These are phyloP conservation scores for Blumeria hordei DNA, from an alignment of 2,329 filamentous ascomycete genomes.

Conservation along the genomic window DNA sequence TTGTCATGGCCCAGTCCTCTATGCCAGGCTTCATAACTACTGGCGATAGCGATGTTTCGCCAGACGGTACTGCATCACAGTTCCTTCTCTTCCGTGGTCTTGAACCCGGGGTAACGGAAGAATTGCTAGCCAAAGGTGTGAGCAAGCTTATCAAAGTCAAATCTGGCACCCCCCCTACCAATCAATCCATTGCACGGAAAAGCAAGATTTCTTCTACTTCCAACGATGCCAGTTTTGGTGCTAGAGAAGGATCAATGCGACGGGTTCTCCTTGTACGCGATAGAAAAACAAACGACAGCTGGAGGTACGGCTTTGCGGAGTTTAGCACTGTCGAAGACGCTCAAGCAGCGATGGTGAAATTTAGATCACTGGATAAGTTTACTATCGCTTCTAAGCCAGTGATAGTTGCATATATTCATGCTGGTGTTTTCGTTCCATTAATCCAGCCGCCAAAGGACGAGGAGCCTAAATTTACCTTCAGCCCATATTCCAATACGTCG, in stretches of 20 bases:
- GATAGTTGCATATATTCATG: constrained; percentile 50
- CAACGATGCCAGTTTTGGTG: constrained; percentile 30
- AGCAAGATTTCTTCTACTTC: constrained; percentile 27
- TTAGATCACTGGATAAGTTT: constrained; percentile 48
- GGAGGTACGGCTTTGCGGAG: constrained; percentile 66
- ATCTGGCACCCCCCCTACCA: constrained; percentile 15
- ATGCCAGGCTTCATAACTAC: constrained; percentile 22
- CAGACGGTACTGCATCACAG: constrained; percentile 31
- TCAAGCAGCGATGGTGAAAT: constrained; percentile 46
- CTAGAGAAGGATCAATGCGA: constrained; percentile 47
- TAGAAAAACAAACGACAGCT: constrained; percentile 43
- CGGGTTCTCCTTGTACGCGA: constrained; percentile 59
- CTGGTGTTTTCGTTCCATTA: constrained; percentile 63
- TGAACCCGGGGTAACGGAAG: constrained; percentile 45
- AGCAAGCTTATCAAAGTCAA: constrained; percentile 46
- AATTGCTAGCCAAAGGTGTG: constrained; percentile 46
- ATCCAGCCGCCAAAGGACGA: constrained; percentile 30
- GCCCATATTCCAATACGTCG: constrained; percentile 41
- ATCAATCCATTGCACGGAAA: constrained; percentile 14
- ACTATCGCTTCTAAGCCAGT: constrained; percentile 54
- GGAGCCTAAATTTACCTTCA: constrained; percentile 41
- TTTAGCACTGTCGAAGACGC: constrained; percentile 58
- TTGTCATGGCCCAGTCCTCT: constrained; percentile 16
- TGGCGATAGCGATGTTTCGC: constrained; percentile 28
- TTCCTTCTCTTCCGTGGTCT: constrained; percentile 54